Percentiles rank a stretch among this genome's conserved stretches.
Evolutionary conservation across 2,329 filamentous ascomycete species (phyloP).

Genomic region (Fusarium tuaranense): DNA sequence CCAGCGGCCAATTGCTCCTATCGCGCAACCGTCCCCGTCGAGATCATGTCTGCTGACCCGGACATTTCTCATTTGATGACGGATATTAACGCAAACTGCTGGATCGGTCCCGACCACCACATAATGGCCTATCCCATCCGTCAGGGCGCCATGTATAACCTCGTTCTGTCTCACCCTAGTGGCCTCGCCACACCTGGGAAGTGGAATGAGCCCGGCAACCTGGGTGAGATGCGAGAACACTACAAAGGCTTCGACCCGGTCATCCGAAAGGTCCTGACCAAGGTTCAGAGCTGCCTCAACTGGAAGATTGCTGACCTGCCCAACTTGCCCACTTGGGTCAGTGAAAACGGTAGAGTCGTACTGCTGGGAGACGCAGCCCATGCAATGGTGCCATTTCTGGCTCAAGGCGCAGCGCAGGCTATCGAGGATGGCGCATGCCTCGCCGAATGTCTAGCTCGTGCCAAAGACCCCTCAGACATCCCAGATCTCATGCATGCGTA

Average conservation of each 20-base stretch:
- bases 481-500: background rate
- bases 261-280: background rate
- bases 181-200: background rate
- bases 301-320: background rate
- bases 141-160: background rate
- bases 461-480: background rate
- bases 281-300: background rate
- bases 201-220: background rate
- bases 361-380: background rate
- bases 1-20: constrained; percentile 1
- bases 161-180: background rate
- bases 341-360: background rate
- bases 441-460: background rate
- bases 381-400: background rate
- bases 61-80: background rate
- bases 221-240: background rate
- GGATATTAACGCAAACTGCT: background rate
- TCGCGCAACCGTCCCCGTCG: constrained; percentile 2
- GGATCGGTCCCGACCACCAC: background rate
- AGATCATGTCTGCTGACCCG: background rate
- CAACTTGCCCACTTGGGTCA: background rate
- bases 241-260: background rate
- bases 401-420: background rate
- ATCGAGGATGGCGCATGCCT: background rate
- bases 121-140: background rate